Evolutionary conservation across 371 early-diverging fungal genomes (phyloP), one percentile per base, ranked within the genome.

Genomic region (Mortierella sp.): DNA sequence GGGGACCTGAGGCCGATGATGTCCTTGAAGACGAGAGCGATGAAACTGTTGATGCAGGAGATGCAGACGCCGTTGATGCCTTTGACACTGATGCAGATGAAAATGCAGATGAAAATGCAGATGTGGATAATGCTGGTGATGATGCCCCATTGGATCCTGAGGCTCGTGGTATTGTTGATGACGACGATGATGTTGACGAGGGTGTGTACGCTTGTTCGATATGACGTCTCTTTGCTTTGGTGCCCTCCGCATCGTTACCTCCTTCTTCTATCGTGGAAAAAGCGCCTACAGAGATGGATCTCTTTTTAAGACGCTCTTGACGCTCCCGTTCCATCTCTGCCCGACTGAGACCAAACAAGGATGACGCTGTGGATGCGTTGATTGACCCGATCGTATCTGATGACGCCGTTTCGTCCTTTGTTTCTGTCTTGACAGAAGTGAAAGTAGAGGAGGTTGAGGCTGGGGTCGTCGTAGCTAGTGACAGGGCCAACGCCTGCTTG

Each of bases 281-380:
- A 4, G 19, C 14, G 2, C 41, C 37, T 14, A 28, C 27, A 12
- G 51, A 42, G 39, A 50, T 23, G 6, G 51, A 37, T 32, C 52
- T 32, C n/a, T 47, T 51, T 24, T 30, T 60, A 30, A 67, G 30
- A 8, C 75, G 68, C 30, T 67, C 75, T 32, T 67, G 63, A 2
- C 75, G 62, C 19, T 73, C 55, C 14, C 39, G 43, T 8, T 73
- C 75, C 75, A 73, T 55, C 11, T 67, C 60, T 31, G 59, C 75
- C 9, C 75, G 67, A 26, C 50, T 54, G 15, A 47, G 11, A 0
- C 61, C 55, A 14, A 71, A 32, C 2, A 56, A 14, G 14, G 37
- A 2, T 14, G 60, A 15, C 5, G 54, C 24, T 19, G 34, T 51
- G 21, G 14, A 12, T 39, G 19, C 8, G n/a, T 17, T 15, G 23